Evolutionary conservation across 2,329 filamentous ascomycete genomes (phyloP), one percentile per base, ranked within the genome.

Genomic region (Colletotrichum tofieldiae): DNA sequence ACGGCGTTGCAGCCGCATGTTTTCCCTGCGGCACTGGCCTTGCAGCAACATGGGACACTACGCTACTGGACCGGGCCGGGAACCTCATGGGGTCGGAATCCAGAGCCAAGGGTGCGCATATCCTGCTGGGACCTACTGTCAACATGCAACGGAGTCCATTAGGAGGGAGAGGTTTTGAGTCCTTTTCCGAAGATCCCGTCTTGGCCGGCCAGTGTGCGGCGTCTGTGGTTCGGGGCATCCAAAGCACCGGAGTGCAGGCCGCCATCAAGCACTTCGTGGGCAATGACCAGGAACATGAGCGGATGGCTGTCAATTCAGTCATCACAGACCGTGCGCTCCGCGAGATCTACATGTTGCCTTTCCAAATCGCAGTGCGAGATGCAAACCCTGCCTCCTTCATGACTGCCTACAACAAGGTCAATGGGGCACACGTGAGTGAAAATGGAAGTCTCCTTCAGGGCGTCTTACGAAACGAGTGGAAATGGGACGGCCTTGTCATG

Each of bases 121-220:
- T 62, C 37, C 56, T 92, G 75, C 85, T 94, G 20, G 92, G 92
- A 5, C 92, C 92, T 5, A 86, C 84, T 0, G 82, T 86, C 67
- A 85, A 82, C 74, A 84, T 84, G 63, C 83, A 84, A 51, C 35
- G 94, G n/a, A 93, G 93, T 60, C 94, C 94, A 0, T 86, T 96
- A 0, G 93, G 93, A n/a, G 94, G 94, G 20, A 88, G 94, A 68
- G 95, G 94, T 74, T 96, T 96, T 76, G 94, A 96, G 81, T 95
- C 93, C 0, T 96, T 94, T 79, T 94, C 93, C 0, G 94, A 96
- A 80, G 94, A 96, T 75, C 93, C 94, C 0, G 87, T 92, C 8
- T 86, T 96, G 5, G 93, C 93, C 0, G 93, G 93, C 41, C 75
- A 81, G 26, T 76, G 82, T 55, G 83, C 83, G 26, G 81, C 80